Evolutionary conservation across 2,329 filamentous ascomycete species (phyloP).

Genomic region (Aphanoascus verrucosus): DNA sequence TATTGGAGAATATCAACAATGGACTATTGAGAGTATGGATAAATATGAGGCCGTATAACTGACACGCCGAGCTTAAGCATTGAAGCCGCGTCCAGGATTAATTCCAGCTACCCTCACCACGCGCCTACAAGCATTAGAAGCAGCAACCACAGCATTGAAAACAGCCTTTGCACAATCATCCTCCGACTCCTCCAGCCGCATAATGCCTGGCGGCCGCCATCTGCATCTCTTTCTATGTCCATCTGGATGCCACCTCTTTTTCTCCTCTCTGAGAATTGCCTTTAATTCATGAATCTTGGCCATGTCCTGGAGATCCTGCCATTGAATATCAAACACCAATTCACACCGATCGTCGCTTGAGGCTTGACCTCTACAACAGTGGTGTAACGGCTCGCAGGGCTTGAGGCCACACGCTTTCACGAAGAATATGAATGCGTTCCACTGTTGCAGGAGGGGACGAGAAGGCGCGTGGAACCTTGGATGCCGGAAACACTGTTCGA

Average conservation of each 20-base stretch:
- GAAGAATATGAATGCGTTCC: conserved; percentile 17
- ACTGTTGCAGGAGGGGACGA: conserved; percentile 14
- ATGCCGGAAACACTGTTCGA: conserved; percentile 1
- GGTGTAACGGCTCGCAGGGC: neutral
- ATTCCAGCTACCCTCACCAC: neutral
- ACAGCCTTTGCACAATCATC: conserved; percentile 17
- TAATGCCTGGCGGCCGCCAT: conserved; percentile 8
- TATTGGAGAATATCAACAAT: no score
- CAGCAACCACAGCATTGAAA: conserved; percentile 13
- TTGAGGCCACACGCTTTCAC: conserved; percentile 11
- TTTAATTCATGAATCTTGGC: conserved; percentile 9
- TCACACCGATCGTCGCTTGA: neutral
- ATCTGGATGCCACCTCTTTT: conserved; percentile 16
- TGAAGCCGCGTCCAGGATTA: neutral
- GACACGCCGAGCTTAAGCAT: no score
- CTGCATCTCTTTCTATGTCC: conserved; percentile 11
- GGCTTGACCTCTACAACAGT: neutral
- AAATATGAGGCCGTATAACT: no score
- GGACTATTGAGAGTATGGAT: no score
- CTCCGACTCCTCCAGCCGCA: conserved; percentile 5
- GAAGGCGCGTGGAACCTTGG: neutral
- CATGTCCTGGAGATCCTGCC: neutral
- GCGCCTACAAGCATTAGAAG: conserved; percentile 10
- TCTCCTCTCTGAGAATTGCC: conserved; percentile 14
- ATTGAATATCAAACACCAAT: conserved; percentile 12